Base-by-base conservation (phyloP, 352 stramenopile genomes). In the Phytophthora syringae region DNA sequence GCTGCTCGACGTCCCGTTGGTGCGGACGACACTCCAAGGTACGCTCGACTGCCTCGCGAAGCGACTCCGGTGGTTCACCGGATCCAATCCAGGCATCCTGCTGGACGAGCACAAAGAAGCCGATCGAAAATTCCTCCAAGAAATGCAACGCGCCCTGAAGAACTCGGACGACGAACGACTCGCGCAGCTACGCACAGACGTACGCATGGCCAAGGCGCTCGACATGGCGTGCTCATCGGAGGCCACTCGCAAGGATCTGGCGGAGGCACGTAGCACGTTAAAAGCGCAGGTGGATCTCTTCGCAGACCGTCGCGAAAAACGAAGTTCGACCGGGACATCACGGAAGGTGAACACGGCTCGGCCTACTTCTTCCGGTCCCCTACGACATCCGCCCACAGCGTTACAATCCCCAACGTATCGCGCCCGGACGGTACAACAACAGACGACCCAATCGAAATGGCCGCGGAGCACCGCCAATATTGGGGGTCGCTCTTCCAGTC, bases 261-360 rank as follows among this genome's bases (percentile, higher is more conserved):
- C 27, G 27, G 27, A 32, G 5, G 27, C 27, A 9, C 4, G 9
- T 4, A 9, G 27, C 9, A 9, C 4, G 9, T 9, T 32, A 4
- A 32, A 32, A 9, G 27, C 27, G 27, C 27, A 9, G 27, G 27
- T 9, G 27, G 27, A 32, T 9, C 4, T 32, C 27, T 32, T 32
- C 27, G 27, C 27, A 9, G 27, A 32, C 27, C 27, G 27, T 9
- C 27, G 27, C 4, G 27, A 32, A 9, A 18, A 45, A 15, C 37
- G 7, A 71, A 57, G 25, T 70, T 71, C 53, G 49, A 62, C 21
- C 30, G 16, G 15, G 55, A 65, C 11, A 21, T 58, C 3, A 61
- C 34, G n/a, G 20, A 25, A 48, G 27, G 48, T 24, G 40, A 45
- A 22, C 9, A n/a, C 22, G 27, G 27, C 4, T 32, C 27, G 27